A percentile compares a stretch with the other conserved stretches of the same genome.
Conservation (phyloP, 495 filamentous ascomycete genomes). For the Aspergillus carlsbadensis region DNA sequence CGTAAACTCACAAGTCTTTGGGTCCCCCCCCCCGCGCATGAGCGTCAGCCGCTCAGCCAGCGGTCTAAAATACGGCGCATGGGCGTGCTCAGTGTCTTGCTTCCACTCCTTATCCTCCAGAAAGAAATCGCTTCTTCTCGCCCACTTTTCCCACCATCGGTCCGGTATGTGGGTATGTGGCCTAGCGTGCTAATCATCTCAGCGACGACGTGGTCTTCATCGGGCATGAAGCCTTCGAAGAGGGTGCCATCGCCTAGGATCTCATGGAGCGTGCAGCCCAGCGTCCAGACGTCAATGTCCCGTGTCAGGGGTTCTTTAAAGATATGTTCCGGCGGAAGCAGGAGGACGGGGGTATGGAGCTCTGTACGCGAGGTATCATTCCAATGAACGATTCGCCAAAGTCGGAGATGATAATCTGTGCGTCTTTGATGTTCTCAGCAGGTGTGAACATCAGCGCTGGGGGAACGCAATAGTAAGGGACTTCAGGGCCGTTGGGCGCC, state of each 20-base stretch:
- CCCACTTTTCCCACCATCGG: constrained; percentile 23
- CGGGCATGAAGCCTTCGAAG: constrained; percentile 18
- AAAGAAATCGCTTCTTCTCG: constrained; percentile 11
- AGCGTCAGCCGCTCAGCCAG: constrained; percentile 18
- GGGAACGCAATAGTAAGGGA: constrained; percentile 5
- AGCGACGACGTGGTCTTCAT: constrained; percentile 17
- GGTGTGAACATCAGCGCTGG: constrained; percentile 2
- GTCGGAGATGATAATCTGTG: constrained; percentile 12
- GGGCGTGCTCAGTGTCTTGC: not conserved
- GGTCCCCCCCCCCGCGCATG: constrained; percentile 23
- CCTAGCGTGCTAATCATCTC: constrained; percentile 25
- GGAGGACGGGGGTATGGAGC: constrained; percentile 14
- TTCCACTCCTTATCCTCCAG: constrained; percentile 17
- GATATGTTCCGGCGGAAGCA: constrained; percentile 16
- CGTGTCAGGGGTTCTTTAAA: constrained; percentile 17
- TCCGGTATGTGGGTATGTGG: constrained; percentile 16
- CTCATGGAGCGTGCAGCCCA: constrained; percentile 24
- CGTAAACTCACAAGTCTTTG: constrained; percentile 7
- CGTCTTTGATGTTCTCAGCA: constrained; percentile 7
- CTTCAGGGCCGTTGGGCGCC: not conserved
- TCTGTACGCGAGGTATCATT: constrained; percentile 4
- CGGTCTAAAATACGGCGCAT: constrained; percentile 10
- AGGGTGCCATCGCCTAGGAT: constrained; percentile 22
- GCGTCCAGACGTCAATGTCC: constrained; percentile 21
- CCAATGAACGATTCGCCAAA: constrained; percentile 11